A percentile compares a stretch with the other conserved stretches of the same genome.
phyloP scores from a whole-genome alignment of 2,329 filamentous ascomycete species.

The Cladosporium sp. region DNA sequence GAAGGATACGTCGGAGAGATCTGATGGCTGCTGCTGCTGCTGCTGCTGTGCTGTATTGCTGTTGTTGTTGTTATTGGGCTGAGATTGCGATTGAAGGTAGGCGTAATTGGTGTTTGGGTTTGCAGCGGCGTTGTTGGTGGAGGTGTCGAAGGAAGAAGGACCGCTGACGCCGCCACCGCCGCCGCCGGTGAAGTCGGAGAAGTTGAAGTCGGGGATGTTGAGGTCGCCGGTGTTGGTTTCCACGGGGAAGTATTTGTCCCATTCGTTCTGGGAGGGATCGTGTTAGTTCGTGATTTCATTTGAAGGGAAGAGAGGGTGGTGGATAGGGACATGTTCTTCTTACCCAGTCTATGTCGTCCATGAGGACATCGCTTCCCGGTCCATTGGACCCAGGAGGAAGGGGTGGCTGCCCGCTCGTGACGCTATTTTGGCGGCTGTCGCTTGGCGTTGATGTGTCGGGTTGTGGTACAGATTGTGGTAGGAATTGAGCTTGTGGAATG shows the following conservation, averaged over 20 bases:
- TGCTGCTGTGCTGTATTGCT: neutral
- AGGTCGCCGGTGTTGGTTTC: conserved; percentile 39
- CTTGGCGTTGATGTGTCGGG: conserved; percentile 27
- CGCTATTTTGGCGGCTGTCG: conserved; percentile 29
- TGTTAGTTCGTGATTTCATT: neutral
- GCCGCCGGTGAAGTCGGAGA: conserved; percentile 36
- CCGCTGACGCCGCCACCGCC: neutral
- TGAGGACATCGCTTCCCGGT: conserved; percentile 36
- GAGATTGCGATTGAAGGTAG: neutral
- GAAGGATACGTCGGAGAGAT: conserved; percentile 1
- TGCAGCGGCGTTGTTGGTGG: neutral
- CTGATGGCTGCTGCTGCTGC: neutral
- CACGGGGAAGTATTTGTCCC: conserved; percentile 48
- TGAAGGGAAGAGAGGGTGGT: neutral
- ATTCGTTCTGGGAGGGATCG: conserved; percentile 44
- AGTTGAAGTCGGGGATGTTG: conserved; percentile 39
- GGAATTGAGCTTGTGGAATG: conserved; percentile 31
- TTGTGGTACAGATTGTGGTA: conserved; percentile 27
- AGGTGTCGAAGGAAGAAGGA: neutral
- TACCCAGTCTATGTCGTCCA: conserved; percentile 68
- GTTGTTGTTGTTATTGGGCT: neutral
- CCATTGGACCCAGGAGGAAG: conserved; percentile 12
- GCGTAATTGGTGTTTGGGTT: neutral
- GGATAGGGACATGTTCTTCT: conserved; percentile 37
- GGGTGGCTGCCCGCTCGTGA: neutral